Evolutionary conservation across 2,329 filamentous ascomycete genomes (phyloP).

Genomic region (Massarina eburnea): DNA sequence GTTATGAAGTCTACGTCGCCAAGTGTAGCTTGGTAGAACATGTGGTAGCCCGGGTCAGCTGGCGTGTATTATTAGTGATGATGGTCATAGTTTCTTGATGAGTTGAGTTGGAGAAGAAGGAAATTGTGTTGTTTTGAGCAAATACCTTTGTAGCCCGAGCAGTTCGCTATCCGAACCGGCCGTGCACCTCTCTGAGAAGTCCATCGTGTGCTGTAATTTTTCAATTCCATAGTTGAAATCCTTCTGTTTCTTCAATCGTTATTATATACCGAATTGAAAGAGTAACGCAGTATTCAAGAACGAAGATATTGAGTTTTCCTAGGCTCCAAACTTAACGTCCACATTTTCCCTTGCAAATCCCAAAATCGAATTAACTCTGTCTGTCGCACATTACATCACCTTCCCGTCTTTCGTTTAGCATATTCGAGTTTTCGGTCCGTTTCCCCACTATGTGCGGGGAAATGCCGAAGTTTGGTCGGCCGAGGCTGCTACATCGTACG

Average conservation of each 20-base stretch:
- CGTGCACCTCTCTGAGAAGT: conserved; percentile 28
- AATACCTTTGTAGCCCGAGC: conserved; percentile 39
- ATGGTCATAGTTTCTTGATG: too few relatives aligned
- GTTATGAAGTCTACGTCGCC: conserved; percentile 46
- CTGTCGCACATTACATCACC: background rate
- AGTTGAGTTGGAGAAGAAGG: too few relatives aligned
- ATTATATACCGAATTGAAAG: too few relatives aligned
- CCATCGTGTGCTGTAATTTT: conserved; percentile 27
- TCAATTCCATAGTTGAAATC: conserved; percentile 12
- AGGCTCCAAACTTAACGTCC: too few relatives aligned
- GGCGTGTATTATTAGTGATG: conserved; percentile 1
- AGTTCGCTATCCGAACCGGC: conserved; percentile 43
- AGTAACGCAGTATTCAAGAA: too few relatives aligned
- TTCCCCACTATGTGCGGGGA: conserved; percentile 10
- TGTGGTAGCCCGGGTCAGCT: conserved; percentile 43
- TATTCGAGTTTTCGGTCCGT: background rate
- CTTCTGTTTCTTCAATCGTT: background rate
- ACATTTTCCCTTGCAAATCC: too few relatives aligned
- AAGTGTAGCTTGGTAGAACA: conserved; percentile 37
- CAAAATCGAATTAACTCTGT: too few relatives aligned
- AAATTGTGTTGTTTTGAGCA: background rate
- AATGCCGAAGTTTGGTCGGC: conserved; percentile 19
- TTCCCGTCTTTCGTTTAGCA: too few relatives aligned
- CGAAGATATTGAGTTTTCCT: too few relatives aligned
- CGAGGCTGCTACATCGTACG: conserved; percentile 13